Evolutionary conservation across 352 stramenopile species (phyloP).

Genomic region (Discostella stelligera): DNA sequence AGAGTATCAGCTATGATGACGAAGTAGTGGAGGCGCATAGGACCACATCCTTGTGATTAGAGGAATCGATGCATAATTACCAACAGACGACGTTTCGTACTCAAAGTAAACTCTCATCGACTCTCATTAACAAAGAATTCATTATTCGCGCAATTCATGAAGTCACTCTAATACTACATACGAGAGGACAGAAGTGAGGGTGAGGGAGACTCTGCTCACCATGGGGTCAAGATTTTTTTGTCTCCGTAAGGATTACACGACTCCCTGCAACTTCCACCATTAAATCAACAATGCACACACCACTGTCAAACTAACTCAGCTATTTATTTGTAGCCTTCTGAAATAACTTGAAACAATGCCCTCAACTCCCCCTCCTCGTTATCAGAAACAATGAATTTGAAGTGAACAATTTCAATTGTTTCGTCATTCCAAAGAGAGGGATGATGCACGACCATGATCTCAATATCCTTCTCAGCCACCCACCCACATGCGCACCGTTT

Average conservation of each 20-base stretch:
- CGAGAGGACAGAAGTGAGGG: too few species aligned
- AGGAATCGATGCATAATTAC: neutral
- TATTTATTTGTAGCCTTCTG: neutral
- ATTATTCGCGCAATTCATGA: too few species aligned
- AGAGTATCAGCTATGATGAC: neutral
- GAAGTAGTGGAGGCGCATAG: neutral
- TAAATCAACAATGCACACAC: neutral
- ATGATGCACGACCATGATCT: constrained; percentile 6
- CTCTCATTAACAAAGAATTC: neutral
- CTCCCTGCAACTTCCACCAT: neutral
- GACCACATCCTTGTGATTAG: neutral
- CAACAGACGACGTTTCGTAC: neutral
- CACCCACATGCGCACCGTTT: neutral
- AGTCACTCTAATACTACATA: too few species aligned
- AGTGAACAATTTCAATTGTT: constrained; percentile 3
- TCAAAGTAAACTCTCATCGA: neutral
- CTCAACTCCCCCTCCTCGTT: constrained; percentile 6
- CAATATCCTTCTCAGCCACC: neutral
- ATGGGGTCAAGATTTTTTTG: too few species aligned
- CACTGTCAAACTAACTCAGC: neutral
- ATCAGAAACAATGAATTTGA: constrained; percentile 35
- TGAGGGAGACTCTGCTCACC: too few species aligned
- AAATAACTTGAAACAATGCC: too few species aligned
- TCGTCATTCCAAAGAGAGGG: constrained; percentile 44
- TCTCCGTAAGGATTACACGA: neutral